Evolutionary conservation across 2,329 filamentous ascomycete species (phyloP), one percentile per base, ranked within the genome.

Genomic region (Colletotrichum truncatum): DNA sequence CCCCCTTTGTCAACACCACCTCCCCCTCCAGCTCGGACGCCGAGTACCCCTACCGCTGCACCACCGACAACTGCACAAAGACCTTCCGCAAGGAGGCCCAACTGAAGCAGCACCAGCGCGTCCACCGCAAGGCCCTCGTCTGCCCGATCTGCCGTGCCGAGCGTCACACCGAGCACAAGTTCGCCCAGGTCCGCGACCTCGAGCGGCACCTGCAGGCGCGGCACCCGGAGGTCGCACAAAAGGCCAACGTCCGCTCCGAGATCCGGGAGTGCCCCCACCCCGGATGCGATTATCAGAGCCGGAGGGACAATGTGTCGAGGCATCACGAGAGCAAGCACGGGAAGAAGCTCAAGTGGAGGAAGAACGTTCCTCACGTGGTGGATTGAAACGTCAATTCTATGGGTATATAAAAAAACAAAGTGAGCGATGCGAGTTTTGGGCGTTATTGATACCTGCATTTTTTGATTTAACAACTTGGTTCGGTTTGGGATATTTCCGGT

Each of bases 191-290:
- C 8, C 67, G 67, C 11, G 67, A 69, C 49, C 67, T 69, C 56
- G 67, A 69, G 67, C 65, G 67, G 6, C 67, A 69, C 65, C 34
- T 69, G 51, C 67, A 68, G 65, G 67, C 66, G 11, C 65, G 67
- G 9, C 67, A 69, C 57, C 51, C 32, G 12, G 65, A 66, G 34
- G 65, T 66, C 4, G 67, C 67, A 6, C 56, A 52, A 30, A 55
- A 38, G 8, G 32, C 52, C 18, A 67, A 69, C 52, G 61, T 69
- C 14, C 60, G 67, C 34, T 68, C 67, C 53, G 67, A 69, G 61
- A 51, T 64, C 39, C 56, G 67, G 28, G 54, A 58, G 56, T 69
- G 67, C 34, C 67, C 67, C 9, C 54, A 57, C 32, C 38, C 61
- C 25, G 67, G 67, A 11, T 69, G 67, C 67, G 61, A 66, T 8